Evolutionary conservation across 2,329 filamentous ascomycete genomes (phyloP).

Genomic region (Dendrostoma leiphaemia): DNA sequence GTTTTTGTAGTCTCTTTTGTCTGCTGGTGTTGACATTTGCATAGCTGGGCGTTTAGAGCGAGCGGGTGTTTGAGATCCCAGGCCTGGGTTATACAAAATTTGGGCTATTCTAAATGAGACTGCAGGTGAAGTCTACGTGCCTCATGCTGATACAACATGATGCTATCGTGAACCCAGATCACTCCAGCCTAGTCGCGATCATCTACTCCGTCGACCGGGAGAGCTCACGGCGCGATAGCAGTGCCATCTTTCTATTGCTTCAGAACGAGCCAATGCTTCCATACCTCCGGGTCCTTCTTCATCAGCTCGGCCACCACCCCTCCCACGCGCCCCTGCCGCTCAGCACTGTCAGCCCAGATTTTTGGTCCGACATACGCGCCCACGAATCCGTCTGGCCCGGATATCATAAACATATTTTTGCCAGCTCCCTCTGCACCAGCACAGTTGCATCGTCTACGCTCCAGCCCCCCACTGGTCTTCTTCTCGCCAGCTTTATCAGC

Average conservation of each 20-base stretch:
- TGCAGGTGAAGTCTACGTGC: neutral
- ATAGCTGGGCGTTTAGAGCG: slow-evolving; percentile 20
- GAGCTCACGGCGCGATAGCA: neutral
- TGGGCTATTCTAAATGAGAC: slow-evolving; percentile 6
- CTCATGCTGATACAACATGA: neutral
- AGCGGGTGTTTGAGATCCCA: neutral
- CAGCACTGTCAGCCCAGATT: slow-evolving; percentile 67
- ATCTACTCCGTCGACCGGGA: neutral
- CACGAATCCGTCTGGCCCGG: slow-evolving; percentile 89
- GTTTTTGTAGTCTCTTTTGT: slow-evolving; percentile 4
- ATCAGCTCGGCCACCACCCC: slow-evolving; percentile 65
- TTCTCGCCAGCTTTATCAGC: slow-evolving; percentile 17
- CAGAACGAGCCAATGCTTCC: slow-evolving; percentile 49
- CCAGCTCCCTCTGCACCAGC: slow-evolving; percentile 31
- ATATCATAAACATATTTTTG: slow-evolving; percentile 74
- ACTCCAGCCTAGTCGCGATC: neutral
- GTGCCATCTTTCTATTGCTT: slow-evolving; percentile 39
- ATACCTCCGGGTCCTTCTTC: slow-evolving; percentile 36
- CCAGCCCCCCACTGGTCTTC: slow-evolving; percentile 19
- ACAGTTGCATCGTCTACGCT: slow-evolving; percentile 25
- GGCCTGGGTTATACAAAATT: neutral
- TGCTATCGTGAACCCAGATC: neutral
- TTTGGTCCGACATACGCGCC: slow-evolving; percentile 78
- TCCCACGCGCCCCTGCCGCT: slow-evolving; percentile 71
- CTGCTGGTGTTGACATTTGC: slow-evolving; percentile 6